Percentiles rank a stretch among this genome's conserved stretches.
Conservation (phyloP, 2,329 filamentous ascomycete species). For the Rhynchosporium graminicola region DNA sequence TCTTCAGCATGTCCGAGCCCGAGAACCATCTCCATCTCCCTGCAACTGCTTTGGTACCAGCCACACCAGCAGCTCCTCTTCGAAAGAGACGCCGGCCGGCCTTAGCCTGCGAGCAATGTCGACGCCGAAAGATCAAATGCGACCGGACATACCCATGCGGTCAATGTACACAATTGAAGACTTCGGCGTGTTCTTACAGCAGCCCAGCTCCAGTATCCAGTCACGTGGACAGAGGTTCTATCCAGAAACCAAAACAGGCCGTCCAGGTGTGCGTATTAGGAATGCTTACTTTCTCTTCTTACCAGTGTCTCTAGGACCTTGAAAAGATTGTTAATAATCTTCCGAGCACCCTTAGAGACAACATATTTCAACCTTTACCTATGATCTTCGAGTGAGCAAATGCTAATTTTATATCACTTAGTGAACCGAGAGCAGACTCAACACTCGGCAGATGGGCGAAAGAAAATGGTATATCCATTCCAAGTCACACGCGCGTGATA, state of each 20-base stretch:
- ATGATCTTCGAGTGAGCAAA: too few species aligned
- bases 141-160: constrained; percentile 46
- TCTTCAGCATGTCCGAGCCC: constrained; percentile 16
- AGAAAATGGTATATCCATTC: constrained; percentile 2
- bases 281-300: too few species aligned
- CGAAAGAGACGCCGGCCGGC: constrained; percentile 40
- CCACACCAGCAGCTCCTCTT: constrained; percentile 14
- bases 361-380: too few species aligned
- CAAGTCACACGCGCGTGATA: constrained; percentile 1
- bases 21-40: background rate
- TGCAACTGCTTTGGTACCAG: background rate
- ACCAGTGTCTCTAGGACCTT: too few species aligned
- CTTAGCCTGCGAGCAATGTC: constrained; percentile 47
- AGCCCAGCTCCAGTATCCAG: constrained; percentile 15
- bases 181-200: constrained; percentile 40
- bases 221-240: constrained; percentile 9
- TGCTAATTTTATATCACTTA: too few species aligned
- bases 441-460: background rate
- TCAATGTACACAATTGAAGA: constrained; percentile 41
- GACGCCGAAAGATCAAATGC: constrained; percentile 49
- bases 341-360: too few species aligned
- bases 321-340: too few species aligned
- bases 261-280: background rate
- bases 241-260: constrained; percentile 5
- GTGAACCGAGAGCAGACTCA: background rate